Evolutionary conservation across 208 protist species (phyloP).

Genomic region (Trypanosoma caninum): DNA sequence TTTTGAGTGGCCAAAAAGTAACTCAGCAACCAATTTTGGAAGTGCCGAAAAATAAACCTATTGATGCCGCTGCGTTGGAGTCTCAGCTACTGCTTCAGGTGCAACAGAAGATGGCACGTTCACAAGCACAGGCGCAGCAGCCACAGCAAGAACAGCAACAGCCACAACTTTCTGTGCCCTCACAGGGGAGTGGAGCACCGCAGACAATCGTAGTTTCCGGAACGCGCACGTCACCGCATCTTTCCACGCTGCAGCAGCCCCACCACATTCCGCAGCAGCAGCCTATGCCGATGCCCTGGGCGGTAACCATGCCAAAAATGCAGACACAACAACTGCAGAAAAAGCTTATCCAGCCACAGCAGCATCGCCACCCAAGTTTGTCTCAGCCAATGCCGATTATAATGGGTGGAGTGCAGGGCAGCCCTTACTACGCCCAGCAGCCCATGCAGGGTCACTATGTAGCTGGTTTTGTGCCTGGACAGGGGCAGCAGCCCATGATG

Average conservation of each 20-base stretch:
- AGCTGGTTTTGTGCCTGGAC: conserved; percentile 18
- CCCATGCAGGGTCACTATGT: conserved; percentile 23
- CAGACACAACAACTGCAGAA: conserved; percentile 17
- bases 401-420: conserved; percentile 18
- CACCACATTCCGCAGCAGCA: conserved; percentile 29
- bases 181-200: conserved; percentile 8
- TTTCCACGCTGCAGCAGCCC: conserved; percentile 21
- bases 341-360: conserved; percentile 20
- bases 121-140: conserved; percentile 11
- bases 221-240: conserved; percentile 20
- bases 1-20: conserved; percentile 31
- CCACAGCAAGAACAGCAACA: conserved; percentile 15
- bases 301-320: conserved; percentile 12
- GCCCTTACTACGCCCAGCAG: conserved; percentile 17
- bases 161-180: not conserved
- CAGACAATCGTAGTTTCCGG: conserved; percentile 6
- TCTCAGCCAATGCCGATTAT: conserved; percentile 22
- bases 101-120: conserved; percentile 20
- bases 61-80: conserved; percentile 61
- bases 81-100: conserved; percentile 43
- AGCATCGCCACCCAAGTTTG: conserved; percentile 12
- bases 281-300: conserved; percentile 27
- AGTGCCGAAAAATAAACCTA: conserved; percentile 20
- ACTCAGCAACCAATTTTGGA: conserved; percentile 5
- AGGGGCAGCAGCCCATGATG: conserved; percentile 28